Evolutionary conservation across 2,329 filamentous ascomycete species (phyloP), one percentile per base, ranked within the genome.

Genomic region (Colletotrichum musae): DNA sequence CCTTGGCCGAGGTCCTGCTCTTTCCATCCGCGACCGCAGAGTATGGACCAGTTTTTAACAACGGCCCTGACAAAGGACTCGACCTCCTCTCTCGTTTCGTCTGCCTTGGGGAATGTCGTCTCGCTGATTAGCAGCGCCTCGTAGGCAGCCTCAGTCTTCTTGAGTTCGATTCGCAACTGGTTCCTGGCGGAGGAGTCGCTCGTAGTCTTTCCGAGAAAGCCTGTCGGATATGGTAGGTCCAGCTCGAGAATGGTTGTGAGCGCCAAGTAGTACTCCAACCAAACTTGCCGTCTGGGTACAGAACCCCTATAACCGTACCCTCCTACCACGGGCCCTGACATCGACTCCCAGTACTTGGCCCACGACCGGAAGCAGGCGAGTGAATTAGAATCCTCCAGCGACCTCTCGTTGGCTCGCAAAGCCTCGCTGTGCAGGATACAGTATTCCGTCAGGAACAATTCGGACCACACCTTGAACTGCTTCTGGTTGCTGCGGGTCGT

Each of bases 231-330:
- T 0, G 90, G 83, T 24, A 93, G 76, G 68, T 90, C 88, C 62
- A 89, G 82, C 74, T 92, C 91, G 6, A 98, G 80, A 43, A 97
- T 89, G n/a, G 85, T 85, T 2, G 94, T 97, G 18, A 98, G 82
- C 1, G 92, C 89, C 52, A 89, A 83, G 77, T 97, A 97, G 79
- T 98, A 98, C 71, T 93, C 89, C 74, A 88, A 91, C 95, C 95
- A 98, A 52, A 97, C 90, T 48, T 89, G 83, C 71, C 92, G 86
- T 71, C 92, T 85, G 36, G 88, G 86, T 18, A 91, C 85, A 10
- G 87, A 84, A 21, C 88, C 87, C 70, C 86, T 85, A 74, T 88
- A 87, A n/a, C 88, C 88, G 65, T 84, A 83, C 6, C 89, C 88
- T 43, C 88, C 88, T 0, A 82, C 79, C 5, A 86, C 80, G 1